Base-by-base conservation (phyloP, 2,329 filamentous ascomycete species). In the Penicillium polonicum region DNA sequence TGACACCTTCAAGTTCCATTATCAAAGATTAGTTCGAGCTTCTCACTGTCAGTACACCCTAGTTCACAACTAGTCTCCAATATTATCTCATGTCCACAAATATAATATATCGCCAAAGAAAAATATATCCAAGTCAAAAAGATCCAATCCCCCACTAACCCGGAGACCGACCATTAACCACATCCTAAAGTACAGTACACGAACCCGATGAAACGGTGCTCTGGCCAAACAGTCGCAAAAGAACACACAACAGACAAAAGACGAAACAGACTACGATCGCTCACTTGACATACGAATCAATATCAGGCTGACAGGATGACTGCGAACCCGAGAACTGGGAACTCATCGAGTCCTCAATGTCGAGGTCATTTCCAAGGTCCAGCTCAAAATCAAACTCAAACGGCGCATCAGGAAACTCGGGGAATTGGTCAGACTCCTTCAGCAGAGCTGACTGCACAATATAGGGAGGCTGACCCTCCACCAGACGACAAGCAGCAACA, bases 231-330 rank as follows among this genome's bases (percentile, higher is more conserved):
- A 44, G 27, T 52, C 31, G 29, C 46, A 58, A 29, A 41, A 38
- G 27, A 50, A 43, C 31, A 62, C 8, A 45, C 52, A 61, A 63
- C 57, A 61, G 21, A 57, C 44, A 51, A 55, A 58, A 27, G 41
- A 44, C 3, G 17, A 48, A 57, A 17, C 33, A 58, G 25, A 63
- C 64, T 68, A 65, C 68, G 63, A 61, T 62, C 59, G 63, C 64
- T 75, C 69, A 72, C 65, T 72, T 67, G 63, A 70, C 68, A 69
- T 72, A 76, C 57, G 71, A 68, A 60, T 73, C 72, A 56, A 72
- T 62, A 60, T 73, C 74, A 51, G 70, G 64, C 53, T 65, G 63
- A 39, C 72, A 53, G 38, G 52, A 52, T 43, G 70, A 62, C 60
- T 75, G 72, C 29, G 68, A 63, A 46, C 70, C 68, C 53, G 68